These are phyloP conservation scores for Saccharomycopsis sp. DNA, from an alignment of 805 yeast genomes.

Conservation along the genomic window DNA sequence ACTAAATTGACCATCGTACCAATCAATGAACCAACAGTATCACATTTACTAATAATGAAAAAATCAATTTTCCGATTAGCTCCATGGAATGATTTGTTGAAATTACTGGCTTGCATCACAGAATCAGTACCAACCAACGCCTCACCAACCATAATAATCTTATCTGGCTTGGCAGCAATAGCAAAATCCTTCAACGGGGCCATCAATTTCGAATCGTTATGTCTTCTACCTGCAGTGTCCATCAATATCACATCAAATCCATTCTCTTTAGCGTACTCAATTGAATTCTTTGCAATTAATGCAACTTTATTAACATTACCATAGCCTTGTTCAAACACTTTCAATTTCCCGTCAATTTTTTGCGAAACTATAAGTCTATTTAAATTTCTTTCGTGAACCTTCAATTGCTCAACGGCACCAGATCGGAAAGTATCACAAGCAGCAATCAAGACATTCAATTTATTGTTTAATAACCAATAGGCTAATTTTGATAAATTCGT, in stretches of 20 bases:
- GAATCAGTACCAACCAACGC: constrained; percentile 97
- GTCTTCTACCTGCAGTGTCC: constrained; percentile 98
- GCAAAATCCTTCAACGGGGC: constrained; percentile 94
- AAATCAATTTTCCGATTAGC: constrained; percentile 74
- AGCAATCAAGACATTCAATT: constrained; percentile 77
- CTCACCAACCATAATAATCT: constrained; percentile 97
- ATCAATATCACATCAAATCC: constrained; percentile 79
- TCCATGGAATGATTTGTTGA: constrained; percentile 83
- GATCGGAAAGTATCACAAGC: constrained; percentile 98
- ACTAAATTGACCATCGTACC: constrained; percentile 98
- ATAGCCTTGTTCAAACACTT: constrained; percentile 84
- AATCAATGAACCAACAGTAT: constrained; percentile 93
- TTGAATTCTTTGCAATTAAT: constrained; percentile 85
- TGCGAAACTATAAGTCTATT: constrained; percentile 53
- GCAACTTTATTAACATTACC: constrained; percentile 96
- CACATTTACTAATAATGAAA: constrained; percentile 90
- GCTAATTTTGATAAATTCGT: constrained; percentile 92
- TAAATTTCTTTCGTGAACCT: constrained; percentile 86
- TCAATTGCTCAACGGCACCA: constrained; percentile 96
- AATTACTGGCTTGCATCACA: constrained; percentile 89
- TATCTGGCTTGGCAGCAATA: constrained; percentile 90
- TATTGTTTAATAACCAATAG: constrained; percentile 89
- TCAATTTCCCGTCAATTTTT: constrained; percentile 37
- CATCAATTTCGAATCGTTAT: constrained; percentile 90
- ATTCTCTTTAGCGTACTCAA: constrained; percentile 64